phyloP scores from a whole-genome alignment of 495 filamentous ascomycete genomes.

The Aspergillus campestris region DNA sequence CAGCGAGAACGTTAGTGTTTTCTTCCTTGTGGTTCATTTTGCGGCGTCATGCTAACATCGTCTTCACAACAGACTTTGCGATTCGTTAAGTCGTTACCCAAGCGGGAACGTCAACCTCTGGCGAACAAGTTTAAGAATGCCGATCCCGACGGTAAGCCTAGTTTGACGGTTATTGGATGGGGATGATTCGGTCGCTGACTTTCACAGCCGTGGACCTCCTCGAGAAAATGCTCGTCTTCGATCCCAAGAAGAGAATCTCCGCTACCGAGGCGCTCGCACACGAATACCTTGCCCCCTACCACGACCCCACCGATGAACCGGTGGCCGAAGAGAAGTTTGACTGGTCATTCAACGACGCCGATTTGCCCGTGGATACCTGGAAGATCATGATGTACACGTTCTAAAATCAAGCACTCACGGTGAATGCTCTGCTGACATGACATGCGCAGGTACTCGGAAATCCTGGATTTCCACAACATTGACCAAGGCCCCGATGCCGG shows the following conservation, averaged over 20 bases:
- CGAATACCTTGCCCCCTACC: conserved; percentile 91
- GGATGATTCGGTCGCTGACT: not conserved
- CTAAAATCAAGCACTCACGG: not conserved
- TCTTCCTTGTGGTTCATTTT: not conserved
- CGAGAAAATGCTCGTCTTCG: conserved; percentile 95
- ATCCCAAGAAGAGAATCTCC: conserved; percentile 83
- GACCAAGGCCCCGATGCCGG: conserved; percentile 48
- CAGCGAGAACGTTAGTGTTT: conserved; percentile 80
- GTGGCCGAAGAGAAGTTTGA: conserved; percentile 97
- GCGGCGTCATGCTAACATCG: conserved; percentile 5
- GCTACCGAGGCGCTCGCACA: conserved; percentile 80
- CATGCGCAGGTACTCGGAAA: conserved; percentile 84
- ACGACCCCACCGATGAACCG: conserved; percentile 94
- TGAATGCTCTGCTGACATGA: conserved; percentile 10
- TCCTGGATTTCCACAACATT: conserved; percentile 97
- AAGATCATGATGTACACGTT: conserved; percentile 94
- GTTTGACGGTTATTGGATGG: not conserved
- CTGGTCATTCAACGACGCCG: conserved; percentile 99
- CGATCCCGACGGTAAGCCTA: conserved; percentile 71
- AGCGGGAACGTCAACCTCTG: conserved; percentile 83
- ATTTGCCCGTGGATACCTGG: conserved; percentile 98
- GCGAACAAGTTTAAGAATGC: conserved; percentile 94
- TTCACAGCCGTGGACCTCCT: conserved; percentile 80
- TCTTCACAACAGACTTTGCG: conserved; percentile 63
- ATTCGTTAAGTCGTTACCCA: conserved; percentile 97